These are phyloP conservation scores for Scheffersomyces amazonensis DNA, from an alignment of 805 yeast genomes.

Conservation along the genomic window DNA sequence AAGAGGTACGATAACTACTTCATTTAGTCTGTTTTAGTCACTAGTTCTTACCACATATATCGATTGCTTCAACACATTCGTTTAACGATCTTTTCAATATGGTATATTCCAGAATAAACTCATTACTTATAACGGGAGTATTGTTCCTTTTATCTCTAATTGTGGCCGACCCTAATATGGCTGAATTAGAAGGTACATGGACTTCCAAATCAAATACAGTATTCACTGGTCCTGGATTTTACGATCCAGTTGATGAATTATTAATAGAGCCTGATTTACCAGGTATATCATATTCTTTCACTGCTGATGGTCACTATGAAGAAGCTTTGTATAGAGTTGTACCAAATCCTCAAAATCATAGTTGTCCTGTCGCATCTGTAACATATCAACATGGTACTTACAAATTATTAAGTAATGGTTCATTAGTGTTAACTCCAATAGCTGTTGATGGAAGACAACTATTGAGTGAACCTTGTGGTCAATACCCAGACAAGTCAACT, in stretches of 20 bases:
- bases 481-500: slow-evolving; percentile 36
- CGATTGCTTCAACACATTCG: no score
- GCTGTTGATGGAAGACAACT: slow-evolving; percentile 91
- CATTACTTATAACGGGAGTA: neutral
- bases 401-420: slow-evolving; percentile 58
- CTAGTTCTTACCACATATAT: no score
- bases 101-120: neutral
- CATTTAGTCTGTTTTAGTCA: no score
- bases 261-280: slow-evolving; percentile 94
- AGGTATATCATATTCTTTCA: slow-evolving; percentile 90
- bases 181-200: slow-evolving; percentile 85
- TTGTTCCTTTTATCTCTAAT: slow-evolving; percentile 7
- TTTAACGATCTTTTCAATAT: neutral
- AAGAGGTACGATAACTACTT: no score
- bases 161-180: slow-evolving; percentile 34
- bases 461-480: slow-evolving; percentile 80
- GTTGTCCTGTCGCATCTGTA: slow-evolving; percentile 79
- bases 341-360: slow-evolving; percentile 68
- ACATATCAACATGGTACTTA: slow-evolving; percentile 90
- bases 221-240: slow-evolving; percentile 94
- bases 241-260: slow-evolving; percentile 93
- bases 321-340: slow-evolving; percentile 82
- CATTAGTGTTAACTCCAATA: slow-evolving; percentile 68
- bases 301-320: slow-evolving; percentile 88
- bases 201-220: slow-evolving; percentile 89